Conservation (phyloP, 2,329 filamentous ascomycete genomes). For the Exophiala bonariae region DNA sequence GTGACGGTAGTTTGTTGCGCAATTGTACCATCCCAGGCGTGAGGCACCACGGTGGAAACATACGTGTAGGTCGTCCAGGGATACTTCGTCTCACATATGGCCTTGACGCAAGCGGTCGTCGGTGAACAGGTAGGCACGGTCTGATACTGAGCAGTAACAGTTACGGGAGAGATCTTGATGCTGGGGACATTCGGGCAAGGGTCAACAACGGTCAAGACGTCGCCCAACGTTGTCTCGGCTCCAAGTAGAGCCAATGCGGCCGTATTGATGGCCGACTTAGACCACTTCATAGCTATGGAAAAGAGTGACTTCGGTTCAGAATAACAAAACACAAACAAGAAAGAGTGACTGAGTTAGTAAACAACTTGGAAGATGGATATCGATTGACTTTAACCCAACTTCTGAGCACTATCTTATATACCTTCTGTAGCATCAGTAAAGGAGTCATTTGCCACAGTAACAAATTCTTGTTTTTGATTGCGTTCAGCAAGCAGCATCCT, state of each 20-base stretch:
- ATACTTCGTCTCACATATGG: slow-evolving; percentile 4
- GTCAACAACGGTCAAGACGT: slow-evolving; percentile 8
- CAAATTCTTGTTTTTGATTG: no score
- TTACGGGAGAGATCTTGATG: slow-evolving; percentile 4
- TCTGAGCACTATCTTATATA: no score
- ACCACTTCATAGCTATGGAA: slow-evolving; percentile 3
- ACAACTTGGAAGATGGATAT: no score
- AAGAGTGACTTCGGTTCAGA: slow-evolving; percentile 8
- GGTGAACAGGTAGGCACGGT: slow-evolving; percentile 12
- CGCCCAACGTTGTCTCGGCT: slow-evolving; percentile 5
- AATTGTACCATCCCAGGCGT: slow-evolving; percentile 12
- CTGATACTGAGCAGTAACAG: slow-evolving; percentile 17
- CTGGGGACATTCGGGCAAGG: slow-evolving; percentile 3
- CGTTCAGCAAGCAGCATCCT: no score
- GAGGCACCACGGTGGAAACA: slow-evolving; percentile 19
- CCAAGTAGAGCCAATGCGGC: slow-evolving; percentile 4
- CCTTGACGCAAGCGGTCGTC: slow-evolving; percentile 8
- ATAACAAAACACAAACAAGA: slow-evolving; percentile 1
- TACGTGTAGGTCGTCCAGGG: slow-evolving; percentile 17
- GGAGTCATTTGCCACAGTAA: no score
- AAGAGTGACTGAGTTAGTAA: slow-evolving; percentile 13
- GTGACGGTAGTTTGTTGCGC: slow-evolving; percentile 14
- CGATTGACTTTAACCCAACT: no score
- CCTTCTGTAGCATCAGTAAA: no score
- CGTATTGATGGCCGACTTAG: background rate